Percentiles rank a stretch among this genome's conserved stretches.
Evolutionary conservation across 495 filamentous ascomycete genomes (phyloP).

Genomic region (Chlorociboria aeruginascens): DNA sequence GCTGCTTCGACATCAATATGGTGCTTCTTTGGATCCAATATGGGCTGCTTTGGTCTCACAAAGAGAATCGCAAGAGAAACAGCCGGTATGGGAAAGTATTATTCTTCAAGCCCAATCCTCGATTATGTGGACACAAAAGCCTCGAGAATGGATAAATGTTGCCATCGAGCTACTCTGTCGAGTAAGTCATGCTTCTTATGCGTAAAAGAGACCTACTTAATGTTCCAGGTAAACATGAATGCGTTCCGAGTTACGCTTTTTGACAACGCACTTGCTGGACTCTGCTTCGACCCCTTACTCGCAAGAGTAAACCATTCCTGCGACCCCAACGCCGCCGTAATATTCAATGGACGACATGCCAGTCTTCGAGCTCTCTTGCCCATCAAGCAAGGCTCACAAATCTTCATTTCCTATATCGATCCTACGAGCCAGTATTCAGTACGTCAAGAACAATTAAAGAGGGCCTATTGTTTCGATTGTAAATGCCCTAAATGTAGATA

Average conservation of each 20-base stretch:
- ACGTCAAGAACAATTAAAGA: conserved; percentile 5
- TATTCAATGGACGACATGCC: conserved; percentile 30
- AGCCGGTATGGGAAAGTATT: conserved; percentile 25
- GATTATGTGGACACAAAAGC: conserved; percentile 25
- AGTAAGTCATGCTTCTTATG: conserved; percentile 21
- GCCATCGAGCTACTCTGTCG: conserved; percentile 30
- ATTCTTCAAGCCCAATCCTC: conserved; percentile 34
- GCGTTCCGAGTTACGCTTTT: conserved; percentile 14
- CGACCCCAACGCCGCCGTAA: conserved; percentile 35
- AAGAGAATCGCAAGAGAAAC: conserved; percentile 4
- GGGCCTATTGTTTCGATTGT: conserved; percentile 17
- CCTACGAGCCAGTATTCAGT: background rate
- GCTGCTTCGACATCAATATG: conserved; percentile 16
- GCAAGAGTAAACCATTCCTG: conserved; percentile 44
- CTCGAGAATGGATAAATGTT: conserved; percentile 17
- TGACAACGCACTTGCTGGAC: conserved; percentile 9
- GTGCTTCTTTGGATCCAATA: background rate
- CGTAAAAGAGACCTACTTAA: background rate
- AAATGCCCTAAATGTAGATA: conserved; percentile 10
- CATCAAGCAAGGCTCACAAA: conserved; percentile 34
- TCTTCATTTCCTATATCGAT: conserved; percentile 38
- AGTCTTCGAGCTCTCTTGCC: conserved; percentile 26
- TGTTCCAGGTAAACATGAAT: conserved; percentile 14
- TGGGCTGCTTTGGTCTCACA: conserved; percentile 8
- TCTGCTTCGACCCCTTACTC: conserved; percentile 29